Percentiles rank a stretch among this genome's conserved stretches.
These are phyloP conservation scores for Mikania micrantha DNA, from an alignment of 129 eudicot species.

Conservation along the genomic window DNA sequence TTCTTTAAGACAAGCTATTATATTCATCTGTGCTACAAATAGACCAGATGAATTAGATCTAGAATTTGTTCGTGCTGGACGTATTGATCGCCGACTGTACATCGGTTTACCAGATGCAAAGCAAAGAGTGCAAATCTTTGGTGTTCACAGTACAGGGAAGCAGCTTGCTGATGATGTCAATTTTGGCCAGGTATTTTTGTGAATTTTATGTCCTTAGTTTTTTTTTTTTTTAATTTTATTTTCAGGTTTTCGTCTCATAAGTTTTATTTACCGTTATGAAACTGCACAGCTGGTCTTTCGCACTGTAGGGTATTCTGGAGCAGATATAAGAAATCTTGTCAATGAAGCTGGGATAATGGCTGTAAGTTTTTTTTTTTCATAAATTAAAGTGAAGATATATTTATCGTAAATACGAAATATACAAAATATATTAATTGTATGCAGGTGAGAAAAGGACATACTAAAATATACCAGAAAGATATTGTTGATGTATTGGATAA, in stretches of 20 bases:
- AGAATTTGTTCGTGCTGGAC: slow-evolving; percentile 77
- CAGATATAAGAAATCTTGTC: slow-evolving; percentile 91
- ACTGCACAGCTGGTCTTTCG: slow-evolving; percentile 79
- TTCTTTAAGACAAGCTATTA: slow-evolving; percentile 79
- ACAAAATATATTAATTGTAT: neutral
- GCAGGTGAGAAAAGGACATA: slow-evolving; percentile 90
- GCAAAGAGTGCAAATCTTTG: slow-evolving; percentile 88
- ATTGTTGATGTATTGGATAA: slow-evolving; percentile 89
- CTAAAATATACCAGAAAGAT: slow-evolving; percentile 79
- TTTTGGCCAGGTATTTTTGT: slow-evolving; percentile 51
- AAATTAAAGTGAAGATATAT: neutral
- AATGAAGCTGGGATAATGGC: slow-evolving; percentile 96
- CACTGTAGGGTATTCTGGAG: slow-evolving; percentile 96
- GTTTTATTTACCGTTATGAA: neutral
- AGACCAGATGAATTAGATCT: slow-evolving; percentile 89
- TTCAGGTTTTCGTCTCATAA: neutral
- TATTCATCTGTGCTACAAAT: slow-evolving; percentile 96
- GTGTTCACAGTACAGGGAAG: slow-evolving; percentile 84
- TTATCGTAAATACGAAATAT: neutral
- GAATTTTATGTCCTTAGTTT: neutral
- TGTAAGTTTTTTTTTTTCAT: slow-evolving; percentile 40
- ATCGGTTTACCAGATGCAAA: slow-evolving; percentile 91
- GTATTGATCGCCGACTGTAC: slow-evolving; percentile 83
- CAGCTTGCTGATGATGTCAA: slow-evolving; percentile 83
- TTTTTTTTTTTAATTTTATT: neutral